Percentiles rank a stretch among this genome's conserved stretches.
Conservation (phyloP, 257 asterid species). For the Nicotiana undulata region DNA sequence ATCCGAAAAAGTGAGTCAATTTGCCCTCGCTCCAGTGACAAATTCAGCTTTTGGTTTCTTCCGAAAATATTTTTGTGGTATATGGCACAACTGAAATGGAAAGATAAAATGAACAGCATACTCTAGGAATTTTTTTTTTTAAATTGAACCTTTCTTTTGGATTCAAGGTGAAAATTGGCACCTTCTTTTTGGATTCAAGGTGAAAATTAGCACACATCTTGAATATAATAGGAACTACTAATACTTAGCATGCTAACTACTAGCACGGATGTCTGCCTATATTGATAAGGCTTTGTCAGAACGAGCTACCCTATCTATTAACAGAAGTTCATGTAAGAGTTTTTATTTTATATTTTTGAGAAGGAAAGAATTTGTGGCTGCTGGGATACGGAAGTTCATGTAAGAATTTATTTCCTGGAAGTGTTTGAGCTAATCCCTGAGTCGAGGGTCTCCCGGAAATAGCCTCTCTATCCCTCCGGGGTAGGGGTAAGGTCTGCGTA, state of each 20-base stretch:
- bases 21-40: slow-evolving; percentile 92
- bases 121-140: neutral
- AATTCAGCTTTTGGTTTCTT: slow-evolving; percentile 89
- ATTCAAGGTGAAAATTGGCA: too few relatives aligned
- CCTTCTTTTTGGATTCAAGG: too few relatives aligned
- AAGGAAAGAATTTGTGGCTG: too few relatives aligned
- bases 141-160: neutral
- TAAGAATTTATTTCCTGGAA: neutral
- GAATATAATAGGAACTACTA: neutral
- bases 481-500: too few relatives aligned
- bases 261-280: neutral
- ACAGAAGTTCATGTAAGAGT: neutral
- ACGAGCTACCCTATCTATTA: neutral
- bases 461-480: too few relatives aligned
- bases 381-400: neutral
- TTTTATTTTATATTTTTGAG: too few relatives aligned
- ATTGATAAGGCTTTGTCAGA: neutral
- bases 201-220: neutral
- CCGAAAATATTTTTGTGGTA: slow-evolving; percentile 91
- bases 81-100: slow-evolving; percentile 74
- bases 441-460: too few relatives aligned
- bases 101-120: slow-evolving; percentile 12
- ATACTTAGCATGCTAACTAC: neutral
- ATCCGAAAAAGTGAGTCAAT: slow-evolving; percentile 85
- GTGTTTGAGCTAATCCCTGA: neutral